Evolutionary conservation across 305 asterid species (phyloP).

Genomic region (Fraxinus xanthoxyloides): DNA sequence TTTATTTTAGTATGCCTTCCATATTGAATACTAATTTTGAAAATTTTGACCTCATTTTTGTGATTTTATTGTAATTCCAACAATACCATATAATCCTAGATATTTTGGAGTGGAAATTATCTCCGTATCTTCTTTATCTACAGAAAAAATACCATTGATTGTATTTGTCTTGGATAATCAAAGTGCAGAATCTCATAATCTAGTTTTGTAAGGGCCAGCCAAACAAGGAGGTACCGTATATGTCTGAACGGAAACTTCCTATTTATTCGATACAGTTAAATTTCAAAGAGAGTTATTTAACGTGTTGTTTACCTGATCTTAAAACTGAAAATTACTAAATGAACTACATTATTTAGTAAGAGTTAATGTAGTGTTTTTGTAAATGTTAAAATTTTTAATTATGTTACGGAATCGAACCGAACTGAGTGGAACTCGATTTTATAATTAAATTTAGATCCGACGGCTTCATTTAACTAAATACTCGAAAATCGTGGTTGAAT

Average conservation of each 20-base stretch:
- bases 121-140: not conserved
- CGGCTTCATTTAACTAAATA: not conserved
- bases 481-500: not conserved
- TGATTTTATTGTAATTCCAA: not conserved
- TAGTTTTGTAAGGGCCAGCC: not conserved
- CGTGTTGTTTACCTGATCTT: too few species aligned
- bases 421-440: too few species aligned
- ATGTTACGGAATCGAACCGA: too few species aligned
- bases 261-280: too few species aligned
- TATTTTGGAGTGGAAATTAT: not conserved
- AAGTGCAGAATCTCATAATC: not conserved
- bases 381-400: too few species aligned
- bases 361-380: too few species aligned
- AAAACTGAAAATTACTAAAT: too few species aligned
- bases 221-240: not conserved
- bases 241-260: not conserved
- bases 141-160: not conserved
- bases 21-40: not conserved
- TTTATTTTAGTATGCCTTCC: too few species aligned
- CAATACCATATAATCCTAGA: not conserved
- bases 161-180: not conserved
- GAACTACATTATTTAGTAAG: too few species aligned
- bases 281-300: too few species aligned
- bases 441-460: not conserved
- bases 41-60: not conserved